Percentiles rank a stretch among this genome's conserved stretches.
Evolutionary conservation across 139 green algal genomes (phyloP).

Genomic region (Chlamydomonas asymmetrica): DNA sequence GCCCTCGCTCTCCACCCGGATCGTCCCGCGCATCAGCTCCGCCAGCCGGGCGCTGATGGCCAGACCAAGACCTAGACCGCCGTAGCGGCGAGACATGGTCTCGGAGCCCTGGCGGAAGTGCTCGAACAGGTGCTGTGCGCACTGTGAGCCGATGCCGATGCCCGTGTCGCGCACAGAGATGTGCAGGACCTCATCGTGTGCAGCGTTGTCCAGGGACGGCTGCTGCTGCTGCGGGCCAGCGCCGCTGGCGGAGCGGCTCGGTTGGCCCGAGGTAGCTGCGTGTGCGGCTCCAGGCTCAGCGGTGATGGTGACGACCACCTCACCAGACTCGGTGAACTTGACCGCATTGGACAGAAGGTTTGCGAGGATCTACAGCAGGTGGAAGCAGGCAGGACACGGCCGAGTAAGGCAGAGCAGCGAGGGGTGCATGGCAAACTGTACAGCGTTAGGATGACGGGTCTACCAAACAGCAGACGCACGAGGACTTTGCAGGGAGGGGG

Average conservation of each 20-base stretch:
- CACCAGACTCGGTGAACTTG: slow-evolving; percentile 75
- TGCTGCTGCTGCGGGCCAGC: not conserved
- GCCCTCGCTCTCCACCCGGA: slow-evolving; percentile 66
- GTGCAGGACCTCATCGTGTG: slow-evolving; percentile 36
- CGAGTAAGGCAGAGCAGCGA: slow-evolving; percentile 40
- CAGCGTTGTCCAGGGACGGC: not conserved
- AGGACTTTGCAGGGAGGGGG: no score
- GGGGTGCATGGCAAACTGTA: no score
- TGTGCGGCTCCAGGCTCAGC: not conserved
- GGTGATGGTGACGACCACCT: slow-evolving; percentile 44
- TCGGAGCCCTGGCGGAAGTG: slow-evolving; percentile 69
- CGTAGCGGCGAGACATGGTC: slow-evolving; percentile 70
- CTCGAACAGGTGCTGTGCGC: slow-evolving; percentile 72
- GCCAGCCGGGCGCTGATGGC: slow-evolving; percentile 80
- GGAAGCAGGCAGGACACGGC: slow-evolving; percentile 57
- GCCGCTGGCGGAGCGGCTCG: not conserved
- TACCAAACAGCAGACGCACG: no score
- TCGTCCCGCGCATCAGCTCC: slow-evolving; percentile 77
- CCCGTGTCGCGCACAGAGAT: slow-evolving; percentile 80
- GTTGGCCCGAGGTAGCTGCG: no score
- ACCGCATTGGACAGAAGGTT: slow-evolving; percentile 75
- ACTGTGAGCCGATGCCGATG: slow-evolving; percentile 68
- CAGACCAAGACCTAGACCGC: slow-evolving; percentile 82
- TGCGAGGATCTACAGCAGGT: slow-evolving; percentile 59
- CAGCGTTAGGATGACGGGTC: no score